Evolutionary conservation across 768 basidiomycete genomes (phyloP), one percentile per base, ranked within the genome.

Genomic region (Phanerochaete carnosa): DNA sequence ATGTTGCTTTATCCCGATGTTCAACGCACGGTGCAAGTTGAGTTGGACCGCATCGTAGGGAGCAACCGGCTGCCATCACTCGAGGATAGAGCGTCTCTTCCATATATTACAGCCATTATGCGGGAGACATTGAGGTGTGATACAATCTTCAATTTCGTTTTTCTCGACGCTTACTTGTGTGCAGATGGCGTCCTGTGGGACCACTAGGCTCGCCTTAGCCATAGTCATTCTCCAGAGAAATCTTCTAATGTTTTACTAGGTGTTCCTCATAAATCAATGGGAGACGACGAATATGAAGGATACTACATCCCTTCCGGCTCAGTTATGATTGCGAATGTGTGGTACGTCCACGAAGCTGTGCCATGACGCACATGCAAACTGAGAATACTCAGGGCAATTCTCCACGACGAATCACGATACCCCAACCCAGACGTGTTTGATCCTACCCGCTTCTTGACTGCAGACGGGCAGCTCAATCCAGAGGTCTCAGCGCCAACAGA

Each of bases 1-100:
- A 67, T 16, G 59, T 70, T 7, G 70, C 71, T 1, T 63, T 32
- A 0, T 64, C 69, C 29, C 59, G 64, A 19, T 62, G 62, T 15
- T 33, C 45, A 29, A 57, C 26, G 46, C 13, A n/a, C 5, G 16
- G 56, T 39, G 4, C 56, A 57, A 23, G 37, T 19, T 8, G 56
- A 57, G n/a, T n/a, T 57, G n/a, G 56, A 57, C 12, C 13, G 29
- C 12, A 26, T 45, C 9, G 43, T 57, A 5, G 56, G 56, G 12
- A 16, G 9, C 6, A 28, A 45, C 6, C 25, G 45, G 8, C 43
- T 58, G 7, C 57, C 57, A 3, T 3, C 3, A 2, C 5, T 29
- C 32, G 28, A 46, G 13, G 57, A 58, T 29, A 29, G 26, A 33
- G 19, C 5, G 13, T 3, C 8, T 19, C 29, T 58, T 3, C 45